These are phyloP conservation scores for Tuber melanosporum DNA, from an alignment of 495 filamentous ascomycete species.

Conservation along the genomic window DNA sequence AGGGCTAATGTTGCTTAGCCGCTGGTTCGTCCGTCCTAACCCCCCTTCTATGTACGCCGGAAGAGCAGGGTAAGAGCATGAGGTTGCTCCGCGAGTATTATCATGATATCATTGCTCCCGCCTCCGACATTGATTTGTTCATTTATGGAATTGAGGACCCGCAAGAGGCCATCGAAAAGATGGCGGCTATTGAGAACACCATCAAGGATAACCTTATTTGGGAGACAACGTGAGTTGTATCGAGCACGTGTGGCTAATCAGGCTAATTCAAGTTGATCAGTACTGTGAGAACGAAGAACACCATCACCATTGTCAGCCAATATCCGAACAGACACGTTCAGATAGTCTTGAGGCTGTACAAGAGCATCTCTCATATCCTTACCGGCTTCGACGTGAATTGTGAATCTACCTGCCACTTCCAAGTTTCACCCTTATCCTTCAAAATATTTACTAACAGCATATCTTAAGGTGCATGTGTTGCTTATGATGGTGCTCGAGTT, in stretches of 20 bases:
- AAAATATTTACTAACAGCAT: constrained; percentile 66
- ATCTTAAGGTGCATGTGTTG: constrained; percentile 69
- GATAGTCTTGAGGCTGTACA: constrained; percentile 78
- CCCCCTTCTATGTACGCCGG: constrained; percentile 63
- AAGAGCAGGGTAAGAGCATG: constrained; percentile 58
- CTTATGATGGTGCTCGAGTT: constrained; percentile 71
- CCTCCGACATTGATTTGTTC: constrained; percentile 80
- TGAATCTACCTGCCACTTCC: constrained; percentile 27
- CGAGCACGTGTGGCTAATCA: background rate
- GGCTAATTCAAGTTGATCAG: constrained; percentile 4
- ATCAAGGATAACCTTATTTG: constrained; percentile 66
- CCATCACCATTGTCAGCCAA: constrained; percentile 73
- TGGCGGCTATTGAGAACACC: constrained; percentile 64
- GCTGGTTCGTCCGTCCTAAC: constrained; percentile 73
- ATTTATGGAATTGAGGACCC: constrained; percentile 68
- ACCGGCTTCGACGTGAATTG: constrained; percentile 83
- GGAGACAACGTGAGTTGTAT: constrained; percentile 53
- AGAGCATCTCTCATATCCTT: constrained; percentile 70
- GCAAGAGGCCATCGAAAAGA: constrained; percentile 67
- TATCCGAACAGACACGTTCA: constrained; percentile 75
- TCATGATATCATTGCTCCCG: constrained; percentile 68
- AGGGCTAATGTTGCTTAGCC: constrained; percentile 67
- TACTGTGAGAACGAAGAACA: constrained; percentile 71
- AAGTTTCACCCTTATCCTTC: constrained; percentile 41
- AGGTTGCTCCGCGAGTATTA: constrained; percentile 65